Evolutionary conservation across 192 early-diverging fungal genomes (phyloP).

Genomic region (Backusella tarrabulga): DNA sequence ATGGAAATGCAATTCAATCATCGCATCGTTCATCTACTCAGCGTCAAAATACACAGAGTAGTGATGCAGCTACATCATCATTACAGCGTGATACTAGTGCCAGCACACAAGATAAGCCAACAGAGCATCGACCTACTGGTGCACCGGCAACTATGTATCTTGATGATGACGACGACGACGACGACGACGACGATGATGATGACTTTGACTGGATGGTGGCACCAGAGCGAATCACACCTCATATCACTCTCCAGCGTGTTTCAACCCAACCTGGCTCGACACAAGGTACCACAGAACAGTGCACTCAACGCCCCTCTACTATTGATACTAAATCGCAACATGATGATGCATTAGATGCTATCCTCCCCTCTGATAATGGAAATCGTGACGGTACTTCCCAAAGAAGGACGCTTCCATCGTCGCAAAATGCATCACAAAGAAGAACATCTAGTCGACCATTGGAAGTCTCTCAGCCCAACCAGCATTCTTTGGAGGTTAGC

Average conservation of each 20-base stretch:
- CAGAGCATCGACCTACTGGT: too few relatives aligned
- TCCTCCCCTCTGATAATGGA: too few relatives aligned
- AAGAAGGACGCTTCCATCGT: too few relatives aligned
- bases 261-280: too few relatives aligned
- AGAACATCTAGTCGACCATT: not conserved
- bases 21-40: not conserved
- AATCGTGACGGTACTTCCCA: too few relatives aligned
- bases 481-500: not conserved
- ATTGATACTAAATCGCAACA: not conserved
- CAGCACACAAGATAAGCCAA: not conserved
- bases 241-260: not conserved
- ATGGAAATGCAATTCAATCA: not conserved
- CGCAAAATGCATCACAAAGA: too few relatives aligned
- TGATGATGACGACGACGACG: not conserved
- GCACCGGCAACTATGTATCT: too few relatives aligned
- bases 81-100: not conserved
- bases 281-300: too few relatives aligned
- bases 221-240: not conserved
- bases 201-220: not conserved
- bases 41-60: not conserved
- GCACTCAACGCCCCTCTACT: not conserved
- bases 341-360: too few relatives aligned
- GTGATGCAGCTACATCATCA: not conserved
- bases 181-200: not conserved
- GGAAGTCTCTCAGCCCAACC: not conserved